Base-by-base conservation (phyloP, 2,329 filamentous ascomycete genomes). In the Byssochlamys sp. region DNA sequence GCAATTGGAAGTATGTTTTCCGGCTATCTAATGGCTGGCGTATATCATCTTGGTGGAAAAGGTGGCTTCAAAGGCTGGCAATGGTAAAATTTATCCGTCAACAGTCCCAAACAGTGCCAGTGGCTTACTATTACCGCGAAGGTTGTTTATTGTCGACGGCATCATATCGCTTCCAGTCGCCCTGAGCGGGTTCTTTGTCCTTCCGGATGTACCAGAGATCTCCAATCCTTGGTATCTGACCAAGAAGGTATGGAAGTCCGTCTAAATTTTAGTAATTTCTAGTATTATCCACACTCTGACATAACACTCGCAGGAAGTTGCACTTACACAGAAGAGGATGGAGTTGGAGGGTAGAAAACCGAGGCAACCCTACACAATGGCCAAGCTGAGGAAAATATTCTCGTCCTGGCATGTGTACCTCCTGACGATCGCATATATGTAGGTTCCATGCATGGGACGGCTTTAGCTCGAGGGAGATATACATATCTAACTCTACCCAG, bases 321-420 rank as follows among this genome's bases (percentile, higher is more conserved):
- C 68, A 2, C 68, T 81, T 4, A 75, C 78, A 0, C 71, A 75
- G 55, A 77, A 76, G 60, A 69, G 80, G 27, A 82, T 83, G 79
- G 61, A 77, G 59, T 63, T 77, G 3, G 78, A 81, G 66, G 77
- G 79, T 19, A 69, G 80, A 10, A 67, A 75, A 59, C 67, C 73
- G 25, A 67, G 77, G 55, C 67, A 71, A 51, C 76, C 77, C 0
- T 80, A 78, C 61, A 80, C 77, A 0, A 73, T 70, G 55, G 66
- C 70, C 2, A 86, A 84, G 69, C 64, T 87, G 45, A 78, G 77
- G 67, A 81, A 80, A 63, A 86, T 87, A 19, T 81, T 87, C 57
- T 75, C 77, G 0, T 81, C 80, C 4, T 88, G 85, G 85, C 84
- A 85, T 60, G 81, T 88, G 1, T 88, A 84, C 57, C 62, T 80